Conservation (phyloP, 148 eudicot genomes). For the Chenopodium quinoa region DNA sequence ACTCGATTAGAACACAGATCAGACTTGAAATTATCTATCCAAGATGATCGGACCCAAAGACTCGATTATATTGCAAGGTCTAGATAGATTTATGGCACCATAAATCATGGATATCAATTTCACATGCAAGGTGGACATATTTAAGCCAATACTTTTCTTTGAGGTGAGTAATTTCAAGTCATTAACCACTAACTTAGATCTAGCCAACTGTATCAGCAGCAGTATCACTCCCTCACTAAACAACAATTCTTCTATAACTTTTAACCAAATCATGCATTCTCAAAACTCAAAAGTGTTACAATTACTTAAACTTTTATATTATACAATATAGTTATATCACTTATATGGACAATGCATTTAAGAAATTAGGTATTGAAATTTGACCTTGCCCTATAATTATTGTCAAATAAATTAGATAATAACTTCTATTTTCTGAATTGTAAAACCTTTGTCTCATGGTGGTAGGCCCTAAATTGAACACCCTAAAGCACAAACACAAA, state of each 20-base stretch:
- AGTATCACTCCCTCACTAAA: not conserved
- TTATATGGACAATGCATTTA: slow-evolving; percentile 1
- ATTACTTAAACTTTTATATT: not conserved
- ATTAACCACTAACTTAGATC: not conserved
- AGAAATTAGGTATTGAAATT: slow-evolving; percentile 2
- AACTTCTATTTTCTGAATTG: not conserved
- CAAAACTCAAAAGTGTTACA: not conserved
- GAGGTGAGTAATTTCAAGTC: not conserved
- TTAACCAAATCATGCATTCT: not conserved
- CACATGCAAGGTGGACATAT: too few relatives aligned
- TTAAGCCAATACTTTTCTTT: not conserved
- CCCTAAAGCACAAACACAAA: not conserved
- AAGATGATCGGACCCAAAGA: too few relatives aligned
- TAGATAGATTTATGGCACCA: too few relatives aligned
- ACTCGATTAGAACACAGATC: too few relatives aligned
- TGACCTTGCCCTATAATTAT: not conserved
- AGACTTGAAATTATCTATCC: too few relatives aligned
- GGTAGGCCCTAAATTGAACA: not conserved
- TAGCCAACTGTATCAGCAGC: not conserved
- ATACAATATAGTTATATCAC: not conserved
- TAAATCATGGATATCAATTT: too few relatives aligned
- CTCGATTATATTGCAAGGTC: too few relatives aligned
- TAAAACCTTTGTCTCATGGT: not conserved
- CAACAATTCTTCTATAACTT: slow-evolving; percentile 2
- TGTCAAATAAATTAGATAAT: slow-evolving; percentile 7